A percentile compares a stretch with the other conserved stretches of the same genome.
Conservation (phyloP, 495 filamentous ascomycete genomes). For the Astrocystis sublimbata region DNA sequence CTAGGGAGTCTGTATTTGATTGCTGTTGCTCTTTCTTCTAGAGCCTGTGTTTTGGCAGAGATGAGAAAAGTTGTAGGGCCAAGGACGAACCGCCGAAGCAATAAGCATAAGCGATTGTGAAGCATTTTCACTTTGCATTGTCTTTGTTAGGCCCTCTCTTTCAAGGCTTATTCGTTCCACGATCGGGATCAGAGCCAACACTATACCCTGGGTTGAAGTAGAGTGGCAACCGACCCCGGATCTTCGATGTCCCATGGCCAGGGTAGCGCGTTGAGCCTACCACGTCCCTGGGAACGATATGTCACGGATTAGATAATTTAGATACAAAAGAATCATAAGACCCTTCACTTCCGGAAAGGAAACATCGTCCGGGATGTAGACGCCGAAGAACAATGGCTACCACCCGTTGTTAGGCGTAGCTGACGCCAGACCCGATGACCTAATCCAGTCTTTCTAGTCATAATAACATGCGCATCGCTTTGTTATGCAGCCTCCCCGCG, state of each 20-base stretch:
- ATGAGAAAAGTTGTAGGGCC: not conserved
- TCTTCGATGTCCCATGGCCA: not conserved
- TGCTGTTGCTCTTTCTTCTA: not conserved
- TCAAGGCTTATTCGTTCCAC: slow-evolving; percentile 3
- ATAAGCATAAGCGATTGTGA: not conserved
- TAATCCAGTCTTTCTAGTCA: not conserved
- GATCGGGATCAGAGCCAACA: not conserved
- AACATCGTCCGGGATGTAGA: not conserved
- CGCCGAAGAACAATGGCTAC: not conserved
- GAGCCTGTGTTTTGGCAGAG: not conserved
- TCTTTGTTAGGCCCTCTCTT: slow-evolving; percentile 14
- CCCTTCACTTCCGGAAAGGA: not conserved
- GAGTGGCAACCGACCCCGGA: not conserved
- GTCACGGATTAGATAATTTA: not conserved
- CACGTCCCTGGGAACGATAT: not conserved
- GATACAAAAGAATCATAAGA: not conserved
- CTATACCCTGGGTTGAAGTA: not conserved
- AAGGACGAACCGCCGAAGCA: not conserved
- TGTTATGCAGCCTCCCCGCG: too few species aligned
- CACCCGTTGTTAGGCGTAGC: not conserved
- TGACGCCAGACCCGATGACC: not conserved
- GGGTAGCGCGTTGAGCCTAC: not conserved
- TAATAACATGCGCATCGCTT: not conserved
- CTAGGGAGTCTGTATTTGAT: not conserved
- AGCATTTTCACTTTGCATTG: not conserved